phyloP scores from a whole-genome alignment of 495 filamentous ascomycete genomes.

The Penicillium pancosmium region DNA sequence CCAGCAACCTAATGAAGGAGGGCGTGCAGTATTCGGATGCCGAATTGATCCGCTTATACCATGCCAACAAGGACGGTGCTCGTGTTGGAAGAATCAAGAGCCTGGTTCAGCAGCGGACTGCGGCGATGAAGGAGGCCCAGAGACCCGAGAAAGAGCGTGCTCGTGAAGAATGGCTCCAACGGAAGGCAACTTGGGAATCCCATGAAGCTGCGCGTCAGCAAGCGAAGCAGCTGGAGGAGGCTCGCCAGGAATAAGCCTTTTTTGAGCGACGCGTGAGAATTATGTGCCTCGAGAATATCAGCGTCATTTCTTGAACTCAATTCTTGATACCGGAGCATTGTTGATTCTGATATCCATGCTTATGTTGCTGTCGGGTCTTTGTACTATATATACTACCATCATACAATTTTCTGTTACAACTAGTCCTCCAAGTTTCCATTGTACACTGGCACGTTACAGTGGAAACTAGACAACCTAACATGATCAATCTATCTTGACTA shows the following conservation, averaged over 20 bases:
- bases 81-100: slow-evolving; percentile 32
- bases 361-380: slow-evolving; percentile 24
- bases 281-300: background rate
- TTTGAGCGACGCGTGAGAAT: background rate
- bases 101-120: slow-evolving; percentile 25
- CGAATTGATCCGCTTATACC: slow-evolving; percentile 27
- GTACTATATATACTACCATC: slow-evolving; percentile 31
- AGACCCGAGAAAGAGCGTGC: background rate
- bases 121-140: background rate
- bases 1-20: background rate
- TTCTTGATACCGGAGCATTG: slow-evolving; percentile 7
- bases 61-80: slow-evolving; percentile 18
- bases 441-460: too few relatives aligned
- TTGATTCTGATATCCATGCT: slow-evolving; percentile 19
- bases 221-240: background rate
- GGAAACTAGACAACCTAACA: too few relatives aligned
- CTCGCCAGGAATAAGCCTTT: background rate
- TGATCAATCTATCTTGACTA: too few relatives aligned
- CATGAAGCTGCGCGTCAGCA: slow-evolving; percentile 1
- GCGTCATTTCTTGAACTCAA: background rate
- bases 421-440: background rate
- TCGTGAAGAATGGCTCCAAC: background rate
- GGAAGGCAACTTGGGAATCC: background rate
- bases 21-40: slow-evolving; percentile 18
- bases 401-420: slow-evolving; percentile 14